Evolutionary conservation across 306 rosid genomes (phyloP).

Genomic region (Rosa multiflora): DNA sequence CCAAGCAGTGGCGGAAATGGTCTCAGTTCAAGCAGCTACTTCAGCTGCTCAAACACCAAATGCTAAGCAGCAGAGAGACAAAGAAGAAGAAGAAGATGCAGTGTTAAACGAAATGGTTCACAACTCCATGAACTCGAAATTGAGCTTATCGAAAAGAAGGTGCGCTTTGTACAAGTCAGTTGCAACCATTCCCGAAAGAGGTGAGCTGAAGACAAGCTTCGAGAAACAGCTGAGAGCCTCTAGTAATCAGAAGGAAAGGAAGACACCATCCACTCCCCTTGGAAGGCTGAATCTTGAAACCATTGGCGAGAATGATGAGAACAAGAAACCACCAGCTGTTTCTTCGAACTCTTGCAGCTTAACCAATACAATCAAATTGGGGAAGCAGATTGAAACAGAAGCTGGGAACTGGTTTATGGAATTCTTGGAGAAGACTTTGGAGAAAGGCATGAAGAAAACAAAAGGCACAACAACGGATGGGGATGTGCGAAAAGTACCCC

Average conservation of each 20-base stretch:
- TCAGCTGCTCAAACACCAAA: slow-evolving; percentile 47
- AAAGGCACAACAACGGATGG: slow-evolving; percentile 48
- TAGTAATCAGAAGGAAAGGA: slow-evolving; percentile 46
- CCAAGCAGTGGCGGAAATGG: slow-evolving; percentile 74
- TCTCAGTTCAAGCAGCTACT: slow-evolving; percentile 90
- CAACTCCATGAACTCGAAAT: slow-evolving; percentile 50
- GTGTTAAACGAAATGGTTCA: slow-evolving; percentile 55
- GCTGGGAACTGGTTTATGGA: slow-evolving; percentile 96
- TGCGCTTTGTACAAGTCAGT: slow-evolving; percentile 52
- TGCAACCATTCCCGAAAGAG: slow-evolving; percentile 47
- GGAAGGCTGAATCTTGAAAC: slow-evolving; percentile 41
- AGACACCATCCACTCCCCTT: slow-evolving; percentile 36
- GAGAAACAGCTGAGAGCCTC: slow-evolving; percentile 47
- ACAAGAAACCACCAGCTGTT: slow-evolving; percentile 51
- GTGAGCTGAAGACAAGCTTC: slow-evolving; percentile 41
- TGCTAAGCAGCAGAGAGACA: slow-evolving; percentile 19
- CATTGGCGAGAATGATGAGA: slow-evolving; percentile 75
- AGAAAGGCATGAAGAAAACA: slow-evolving; percentile 77
- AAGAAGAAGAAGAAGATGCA: slow-evolving; percentile 39
- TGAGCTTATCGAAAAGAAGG: slow-evolving; percentile 57
- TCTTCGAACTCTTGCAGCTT: slow-evolving; percentile 31
- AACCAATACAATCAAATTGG: slow-evolving; percentile 62
- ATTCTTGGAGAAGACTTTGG: slow-evolving; percentile 83
- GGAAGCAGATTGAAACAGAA: slow-evolving; percentile 81
- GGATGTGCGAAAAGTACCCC: slow-evolving; percentile 68